Evolutionary conservation across 805 yeast genomes (phyloP).

Genomic region (Pichia rugopelliculosa): DNA sequence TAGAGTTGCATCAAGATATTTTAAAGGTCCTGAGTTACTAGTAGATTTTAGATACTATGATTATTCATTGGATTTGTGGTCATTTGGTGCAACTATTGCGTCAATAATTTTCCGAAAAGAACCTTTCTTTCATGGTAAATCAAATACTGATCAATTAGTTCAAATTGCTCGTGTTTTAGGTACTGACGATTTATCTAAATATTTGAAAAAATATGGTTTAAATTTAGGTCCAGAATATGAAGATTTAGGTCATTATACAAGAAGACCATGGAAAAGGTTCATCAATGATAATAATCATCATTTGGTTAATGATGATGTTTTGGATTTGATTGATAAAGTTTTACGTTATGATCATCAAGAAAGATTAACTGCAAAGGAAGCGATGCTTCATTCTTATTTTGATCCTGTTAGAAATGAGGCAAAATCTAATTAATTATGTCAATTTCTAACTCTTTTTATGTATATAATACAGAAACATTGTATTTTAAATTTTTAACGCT

Average conservation of each 20-base stretch:
- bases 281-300: conserved; percentile 63
- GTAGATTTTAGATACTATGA: conserved; percentile 85
- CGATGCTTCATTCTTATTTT: conserved; percentile 61
- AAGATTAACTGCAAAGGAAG: conserved; percentile 82
- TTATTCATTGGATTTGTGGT: conserved; percentile 89
- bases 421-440: background rate
- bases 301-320: conserved; percentile 60
- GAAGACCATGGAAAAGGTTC: conserved; percentile 83
- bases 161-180: conserved; percentile 86
- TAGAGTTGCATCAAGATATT: conserved; percentile 87
- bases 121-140: conserved; percentile 87
- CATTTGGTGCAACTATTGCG: conserved; percentile 88
- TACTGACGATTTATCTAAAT: conserved; percentile 66
- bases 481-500: background rate
- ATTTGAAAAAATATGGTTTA: conserved; percentile 64
- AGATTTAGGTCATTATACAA: conserved; percentile 65
- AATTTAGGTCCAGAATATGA: conserved; percentile 69
- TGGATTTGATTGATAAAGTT: conserved; percentile 75
- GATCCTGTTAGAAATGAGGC: conserved; percentile 22
- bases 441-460: background rate
- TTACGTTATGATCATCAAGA: conserved; percentile 83
- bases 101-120: conserved; percentile 85
- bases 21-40: conserved; percentile 87
- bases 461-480: background rate
- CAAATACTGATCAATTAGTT: conserved; percentile 85